phyloP scores from a whole-genome alignment of 805 yeast species.

The Priceomyces melissophilus region DNA sequence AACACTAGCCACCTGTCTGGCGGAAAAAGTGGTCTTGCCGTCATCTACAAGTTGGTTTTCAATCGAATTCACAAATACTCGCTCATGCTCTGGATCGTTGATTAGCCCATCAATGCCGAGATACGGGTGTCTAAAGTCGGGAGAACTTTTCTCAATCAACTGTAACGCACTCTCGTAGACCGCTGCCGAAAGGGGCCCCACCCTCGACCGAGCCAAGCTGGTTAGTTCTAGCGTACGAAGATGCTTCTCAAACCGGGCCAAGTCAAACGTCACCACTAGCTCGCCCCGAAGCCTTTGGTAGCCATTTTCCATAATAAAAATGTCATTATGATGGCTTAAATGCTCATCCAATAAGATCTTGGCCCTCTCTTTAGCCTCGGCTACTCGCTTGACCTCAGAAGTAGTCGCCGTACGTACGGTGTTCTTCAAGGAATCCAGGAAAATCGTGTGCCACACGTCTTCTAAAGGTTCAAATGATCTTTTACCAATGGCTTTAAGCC shows the following conservation, averaged over 20 bases:
- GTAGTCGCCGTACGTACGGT: slow-evolving; percentile 35
- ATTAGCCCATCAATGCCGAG: slow-evolving; percentile 46
- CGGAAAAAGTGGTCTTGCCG: slow-evolving; percentile 33
- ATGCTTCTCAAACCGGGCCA: slow-evolving; percentile 63
- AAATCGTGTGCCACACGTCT: slow-evolving; percentile 37
- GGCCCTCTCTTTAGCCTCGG: slow-evolving; percentile 61
- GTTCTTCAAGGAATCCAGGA: slow-evolving; percentile 30
- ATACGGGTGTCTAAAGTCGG: slow-evolving; percentile 38
- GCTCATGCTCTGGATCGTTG: slow-evolving; percentile 45
- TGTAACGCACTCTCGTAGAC: slow-evolving; percentile 59
- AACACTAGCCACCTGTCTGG: slow-evolving; percentile 28
- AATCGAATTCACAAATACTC: slow-evolving; percentile 20
- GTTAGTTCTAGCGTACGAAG: slow-evolving; percentile 63
- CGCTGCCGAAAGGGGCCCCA: slow-evolving; percentile 66
- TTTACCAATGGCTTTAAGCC: slow-evolving; percentile 32
- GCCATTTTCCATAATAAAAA: slow-evolving; percentile 27
- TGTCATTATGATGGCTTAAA: slow-evolving; percentile 27
- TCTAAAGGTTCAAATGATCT: slow-evolving; percentile 32
- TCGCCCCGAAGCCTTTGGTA: slow-evolving; percentile 45
- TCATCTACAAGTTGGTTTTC: slow-evolving; percentile 34
- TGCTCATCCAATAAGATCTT: slow-evolving; percentile 32
- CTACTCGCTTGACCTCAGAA: slow-evolving; percentile 40
- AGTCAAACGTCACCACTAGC: slow-evolving; percentile 56
- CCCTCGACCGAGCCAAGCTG: slow-evolving; percentile 58
- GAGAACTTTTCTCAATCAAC: slow-evolving; percentile 56